Evolutionary conservation across 352 stramenopile species (phyloP).

Genomic region (Phytophthora sp.): DNA sequence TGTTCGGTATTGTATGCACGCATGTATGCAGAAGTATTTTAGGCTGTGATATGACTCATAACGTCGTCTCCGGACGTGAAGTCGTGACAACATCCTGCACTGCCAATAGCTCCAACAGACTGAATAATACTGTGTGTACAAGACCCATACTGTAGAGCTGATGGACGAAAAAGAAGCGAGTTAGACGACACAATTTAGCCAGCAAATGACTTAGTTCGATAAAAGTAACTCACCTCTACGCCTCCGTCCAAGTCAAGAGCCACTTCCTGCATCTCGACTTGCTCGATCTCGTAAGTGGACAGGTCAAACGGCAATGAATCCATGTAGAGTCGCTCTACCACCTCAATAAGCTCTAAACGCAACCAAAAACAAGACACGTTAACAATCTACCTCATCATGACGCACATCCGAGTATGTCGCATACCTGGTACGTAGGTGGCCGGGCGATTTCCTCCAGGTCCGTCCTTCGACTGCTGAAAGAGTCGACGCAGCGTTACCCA

Average conservation of each 20-base stretch:
- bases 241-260: constrained; percentile 45
- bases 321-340: constrained; percentile 62
- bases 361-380: constrained; percentile 9
- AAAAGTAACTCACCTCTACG: constrained; percentile 48
- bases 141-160: constrained; percentile 60
- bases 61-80: constrained; percentile 46
- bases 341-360: constrained; percentile 54
- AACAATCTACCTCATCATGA: constrained; percentile 20
- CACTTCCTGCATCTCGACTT: constrained; percentile 58
- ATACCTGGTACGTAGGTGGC: constrained; percentile 40
- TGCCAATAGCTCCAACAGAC: constrained; percentile 50
- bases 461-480: constrained; percentile 41
- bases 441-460: constrained; percentile 14
- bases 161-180: constrained; percentile 5
- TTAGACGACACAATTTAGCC: constrained; percentile 4
- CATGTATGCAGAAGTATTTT: too few relatives aligned
- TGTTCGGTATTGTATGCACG: constrained; percentile 12
- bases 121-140: constrained; percentile 53
- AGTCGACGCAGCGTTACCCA: constrained; percentile 55
- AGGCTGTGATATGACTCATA: constrained; percentile 37
- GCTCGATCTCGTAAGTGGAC: constrained; percentile 54
- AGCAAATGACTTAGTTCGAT: background rate
- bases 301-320: constrained; percentile 59
- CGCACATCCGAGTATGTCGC: background rate
- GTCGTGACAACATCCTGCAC: constrained; percentile 46